Base-by-base conservation (phyloP, 208 protist genomes). In the Lotmaria passim region DNA sequence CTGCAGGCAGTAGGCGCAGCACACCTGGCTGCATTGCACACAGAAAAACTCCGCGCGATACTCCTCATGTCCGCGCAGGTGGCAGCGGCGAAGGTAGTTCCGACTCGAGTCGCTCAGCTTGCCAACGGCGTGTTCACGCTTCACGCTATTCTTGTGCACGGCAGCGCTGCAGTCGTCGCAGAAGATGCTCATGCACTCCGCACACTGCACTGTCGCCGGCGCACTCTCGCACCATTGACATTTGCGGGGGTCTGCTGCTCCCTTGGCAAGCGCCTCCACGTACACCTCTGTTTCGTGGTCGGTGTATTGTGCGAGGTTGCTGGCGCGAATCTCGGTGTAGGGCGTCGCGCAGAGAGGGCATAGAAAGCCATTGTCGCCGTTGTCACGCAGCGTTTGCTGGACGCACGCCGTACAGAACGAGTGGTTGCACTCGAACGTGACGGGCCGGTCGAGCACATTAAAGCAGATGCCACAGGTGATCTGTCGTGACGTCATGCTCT, bases 1-100 rank as follows among this genome's bases (percentile, higher is more conserved):
- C 50, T 89, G 86, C 15, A 95, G 81, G 69, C 90, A 95, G 75
- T 95, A 93, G n/a, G 90, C 90, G 64, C 90, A 95, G 63, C 90
- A 95, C 24, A 95, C 52, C 47, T 87, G 79, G 21, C 80, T 83
- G 59, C 90, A 95, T 34, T 78, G 62, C 7, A 58, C 43, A 51
- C 90, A 95, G 76, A 81, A 95, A 69, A 95, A 95, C 79, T 93
- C 87, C 14, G 81, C 79, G 26, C 81, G 76, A 60, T 95, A 93
- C 71, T 91, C 90, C 56, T 93, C 87, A 47, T 95, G 90, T 12
- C 79, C 81, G 21, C 68, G 73, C 47, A 84, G 48, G 17, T 48
- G 55, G 51, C 90, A 95, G 10, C 76, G 80, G 7, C 69, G 79
- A 12, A 69, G 47, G 51, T 91, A 85, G 47, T 53, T 73, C 26